These are phyloP conservation scores for Fusarium sp. DNA, from an alignment of 2,329 filamentous ascomycete species.

Conservation along the genomic window DNA sequence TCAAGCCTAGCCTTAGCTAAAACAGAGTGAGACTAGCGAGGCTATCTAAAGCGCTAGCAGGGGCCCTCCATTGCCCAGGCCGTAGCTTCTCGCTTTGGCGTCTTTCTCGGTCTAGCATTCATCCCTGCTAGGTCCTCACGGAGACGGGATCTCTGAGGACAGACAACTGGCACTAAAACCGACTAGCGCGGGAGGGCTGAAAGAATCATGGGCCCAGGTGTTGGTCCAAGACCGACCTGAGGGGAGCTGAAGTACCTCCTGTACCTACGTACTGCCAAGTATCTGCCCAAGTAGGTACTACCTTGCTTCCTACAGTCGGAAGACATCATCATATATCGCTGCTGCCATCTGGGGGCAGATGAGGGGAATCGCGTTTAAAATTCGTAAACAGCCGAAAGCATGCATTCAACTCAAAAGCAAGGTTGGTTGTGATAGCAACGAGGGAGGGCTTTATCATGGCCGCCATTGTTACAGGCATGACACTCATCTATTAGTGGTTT, in stretches of 20 bases:
- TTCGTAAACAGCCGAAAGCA: background rate
- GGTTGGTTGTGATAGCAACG: background rate
- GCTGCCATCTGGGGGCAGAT: background rate
- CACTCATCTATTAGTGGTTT: constrained; percentile 1
- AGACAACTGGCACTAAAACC: constrained; percentile 38
- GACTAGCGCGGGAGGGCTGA: constrained; percentile 53
- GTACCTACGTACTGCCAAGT: no score
- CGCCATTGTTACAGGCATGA: background rate
- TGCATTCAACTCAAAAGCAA: background rate
- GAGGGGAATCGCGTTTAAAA: background rate
- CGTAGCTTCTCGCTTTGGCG: constrained; percentile 34
- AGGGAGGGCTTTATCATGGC: background rate
- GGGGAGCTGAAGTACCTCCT: constrained; percentile 4
- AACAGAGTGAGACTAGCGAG: constrained; percentile 19
- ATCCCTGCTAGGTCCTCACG: constrained; percentile 30
- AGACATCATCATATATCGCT: background rate
- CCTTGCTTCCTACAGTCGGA: background rate
- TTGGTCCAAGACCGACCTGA: constrained; percentile 18
- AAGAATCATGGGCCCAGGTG: constrained; percentile 43
- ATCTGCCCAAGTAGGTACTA: no score
- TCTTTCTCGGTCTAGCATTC: constrained; percentile 10
- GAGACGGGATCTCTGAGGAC: constrained; percentile 45
- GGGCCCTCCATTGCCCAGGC: constrained; percentile 20
- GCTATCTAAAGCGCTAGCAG: background rate
- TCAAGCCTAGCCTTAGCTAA: constrained; percentile 13